Base-by-base conservation (phyloP, 2,329 filamentous ascomycete species). In the Trichoderma afroharzianum region DNA sequence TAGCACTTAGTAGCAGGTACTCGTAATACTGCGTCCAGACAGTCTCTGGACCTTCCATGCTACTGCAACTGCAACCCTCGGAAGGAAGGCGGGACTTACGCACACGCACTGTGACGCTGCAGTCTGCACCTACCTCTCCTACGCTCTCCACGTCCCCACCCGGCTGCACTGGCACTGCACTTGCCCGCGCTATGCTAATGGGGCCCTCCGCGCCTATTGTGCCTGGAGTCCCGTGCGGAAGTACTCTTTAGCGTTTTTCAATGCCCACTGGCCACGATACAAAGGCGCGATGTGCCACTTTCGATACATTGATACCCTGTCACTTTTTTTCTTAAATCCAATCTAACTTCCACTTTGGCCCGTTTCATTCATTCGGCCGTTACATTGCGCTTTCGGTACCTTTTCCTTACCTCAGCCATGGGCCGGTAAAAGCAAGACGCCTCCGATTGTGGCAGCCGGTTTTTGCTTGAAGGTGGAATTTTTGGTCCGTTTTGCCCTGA, bases 51-150 rank as follows among this genome's bases (percentile, higher is more conserved):
- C n/a, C 39, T 50, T 64, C 62, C 62, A 32, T 53, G 36, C 62
- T 43, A 43, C 26, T 47, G 32, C 58, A 61, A 43, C 26, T 47
- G 32, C 58, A 61, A 58, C 39, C 62, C 24, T 33, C 47, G 63
- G 43, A 55, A 55, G 63, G 63, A 66, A 66, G 63, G 63, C 63
- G 63, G 62, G 43, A 64, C 62, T 32, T 30, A 8, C 39, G 62
- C 62, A 64, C 61, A 30, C 61, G 61, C 61, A 63, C 62, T 63
- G 63, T 55, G 63, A 55, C 63, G 53, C 63, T 66, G 63, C 63
- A 30, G 21, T 33, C 57, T 62, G 32, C 32, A 24, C n/a, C n/a
- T n/a, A n/a, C n/a, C n/a, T n/a, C n/a, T n/a, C n/a, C n/a, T n/a
- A n/a, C n/a, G n/a, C n/a, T n/a, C n/a, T 39, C 58, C 58, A 61